Evolutionary conservation across 2,329 filamentous ascomycete genomes (phyloP).

Genomic region (Massarina eburnea): DNA sequence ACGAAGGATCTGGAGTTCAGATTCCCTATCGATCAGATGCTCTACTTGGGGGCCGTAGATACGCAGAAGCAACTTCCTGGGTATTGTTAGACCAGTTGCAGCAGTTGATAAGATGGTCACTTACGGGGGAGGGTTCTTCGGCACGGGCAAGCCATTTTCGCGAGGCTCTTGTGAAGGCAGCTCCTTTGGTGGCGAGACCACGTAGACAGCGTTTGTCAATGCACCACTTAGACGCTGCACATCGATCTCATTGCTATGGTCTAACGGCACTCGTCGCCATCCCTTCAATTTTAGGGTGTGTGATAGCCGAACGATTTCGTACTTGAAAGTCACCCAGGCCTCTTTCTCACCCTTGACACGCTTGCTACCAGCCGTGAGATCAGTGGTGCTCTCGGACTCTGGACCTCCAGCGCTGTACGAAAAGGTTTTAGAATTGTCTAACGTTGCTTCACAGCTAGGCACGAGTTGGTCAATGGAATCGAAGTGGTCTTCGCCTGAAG

Average conservation of each 20-base stretch:
- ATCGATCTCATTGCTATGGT: slow-evolving; percentile 66
- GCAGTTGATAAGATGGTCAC: slow-evolving; percentile 22
- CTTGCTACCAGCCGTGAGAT: slow-evolving; percentile 46
- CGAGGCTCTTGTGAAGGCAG: slow-evolving; percentile 48
- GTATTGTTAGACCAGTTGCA: slow-evolving; percentile 11
- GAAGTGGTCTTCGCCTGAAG: slow-evolving; percentile 82
- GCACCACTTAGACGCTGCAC: slow-evolving; percentile 85
- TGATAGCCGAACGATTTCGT: slow-evolving; percentile 83
- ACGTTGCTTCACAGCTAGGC: slow-evolving; percentile 76
- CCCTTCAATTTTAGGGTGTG: slow-evolving; percentile 90
- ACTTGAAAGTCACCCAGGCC: slow-evolving; percentile 85
- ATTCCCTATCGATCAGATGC: slow-evolving; percentile 91
- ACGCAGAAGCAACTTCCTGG: slow-evolving; percentile 78
- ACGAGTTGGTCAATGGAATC: slow-evolving; percentile 80
- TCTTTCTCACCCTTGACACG: slow-evolving; percentile 68
- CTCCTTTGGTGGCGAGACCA: slow-evolving; percentile 77
- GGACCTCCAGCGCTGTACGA: slow-evolving; percentile 65
- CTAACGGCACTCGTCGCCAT: slow-evolving; percentile 81
- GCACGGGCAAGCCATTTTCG: slow-evolving; percentile 36
- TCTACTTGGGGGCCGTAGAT: slow-evolving; percentile 96
- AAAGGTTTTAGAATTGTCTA: slow-evolving; percentile 90
- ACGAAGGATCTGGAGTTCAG: slow-evolving; percentile 81
- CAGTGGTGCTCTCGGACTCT: slow-evolving; percentile 46
- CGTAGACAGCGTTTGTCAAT: slow-evolving; percentile 94
- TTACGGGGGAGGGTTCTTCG: slow-evolving; percentile 57